Percentiles rank a stretch among this genome's conserved stretches.
These are phyloP conservation scores for Theobroma grandiflorum DNA, from an alignment of 441 rosid genomes.

Conservation along the genomic window DNA sequence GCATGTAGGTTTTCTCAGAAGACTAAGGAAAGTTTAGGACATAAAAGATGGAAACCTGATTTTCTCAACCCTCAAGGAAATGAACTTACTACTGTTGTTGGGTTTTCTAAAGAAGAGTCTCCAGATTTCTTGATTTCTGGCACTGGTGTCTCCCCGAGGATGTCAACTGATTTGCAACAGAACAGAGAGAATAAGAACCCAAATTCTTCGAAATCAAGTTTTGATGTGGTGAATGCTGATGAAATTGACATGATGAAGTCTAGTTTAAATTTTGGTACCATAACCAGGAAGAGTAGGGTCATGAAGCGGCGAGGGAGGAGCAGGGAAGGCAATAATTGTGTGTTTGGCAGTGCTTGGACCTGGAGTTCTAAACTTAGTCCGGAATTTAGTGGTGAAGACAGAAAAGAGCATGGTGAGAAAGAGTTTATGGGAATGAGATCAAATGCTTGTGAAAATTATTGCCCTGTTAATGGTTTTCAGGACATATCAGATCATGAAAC, in stretches of 20 bases:
- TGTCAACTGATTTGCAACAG: slow-evolving; percentile 43
- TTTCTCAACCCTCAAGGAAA: slow-evolving; percentile 23
- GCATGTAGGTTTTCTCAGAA: slow-evolving; percentile 52
- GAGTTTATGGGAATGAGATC: slow-evolving; percentile 32
- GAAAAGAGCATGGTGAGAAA: slow-evolving; percentile 29
- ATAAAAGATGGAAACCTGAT: slow-evolving; percentile 41
- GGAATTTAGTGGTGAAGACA: slow-evolving; percentile 34
- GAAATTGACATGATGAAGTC: slow-evolving; percentile 33
- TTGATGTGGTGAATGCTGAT: slow-evolving; percentile 31
- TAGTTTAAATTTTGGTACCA: slow-evolving; percentile 45
- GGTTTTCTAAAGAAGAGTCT: slow-evolving; percentile 27
- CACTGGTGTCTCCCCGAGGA: slow-evolving; percentile 30
- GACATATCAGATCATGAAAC: slow-evolving; percentile 34
- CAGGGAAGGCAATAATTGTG: slow-evolving; percentile 30
- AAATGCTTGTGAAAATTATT: slow-evolving; percentile 29
- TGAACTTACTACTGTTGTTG: slow-evolving; percentile 23
- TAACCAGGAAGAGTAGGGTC: slow-evolving; percentile 57
- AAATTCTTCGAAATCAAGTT: slow-evolving; percentile 43
- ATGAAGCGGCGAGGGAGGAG: slow-evolving; percentile 54
- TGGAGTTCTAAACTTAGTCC: slow-evolving; percentile 46
- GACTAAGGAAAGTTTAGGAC: slow-evolving; percentile 33
- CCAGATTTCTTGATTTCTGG: slow-evolving; percentile 35
- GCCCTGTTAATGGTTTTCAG: slow-evolving; percentile 22
- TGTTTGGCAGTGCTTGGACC: slow-evolving; percentile 42
- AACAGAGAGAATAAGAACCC: slow-evolving; percentile 50